Percentiles rank a stretch among this genome's conserved stretches.
Evolutionary conservation across 352 stramenopile genomes (phyloP).

Genomic region (Blastocystis sp.): DNA sequence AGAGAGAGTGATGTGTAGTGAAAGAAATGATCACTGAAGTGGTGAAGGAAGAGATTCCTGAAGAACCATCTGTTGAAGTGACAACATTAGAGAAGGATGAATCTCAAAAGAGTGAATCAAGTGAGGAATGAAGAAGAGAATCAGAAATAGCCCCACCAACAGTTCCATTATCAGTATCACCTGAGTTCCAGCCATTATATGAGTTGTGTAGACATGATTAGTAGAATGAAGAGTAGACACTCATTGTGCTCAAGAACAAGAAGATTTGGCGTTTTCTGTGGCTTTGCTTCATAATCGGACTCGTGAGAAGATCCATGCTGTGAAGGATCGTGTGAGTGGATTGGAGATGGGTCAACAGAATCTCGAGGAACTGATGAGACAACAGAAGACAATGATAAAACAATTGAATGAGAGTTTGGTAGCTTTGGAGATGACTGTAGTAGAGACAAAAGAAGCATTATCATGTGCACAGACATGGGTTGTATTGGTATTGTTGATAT

Average conservation of each 20-base stretch:
- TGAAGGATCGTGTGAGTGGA: neutral
- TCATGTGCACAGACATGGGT: neutral
- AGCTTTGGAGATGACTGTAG: neutral
- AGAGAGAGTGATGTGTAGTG: neutral
- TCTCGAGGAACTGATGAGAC: neutral
- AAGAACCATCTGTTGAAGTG: neutral
- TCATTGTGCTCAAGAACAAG: neutral
- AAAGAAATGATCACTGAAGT: constrained; percentile 9
- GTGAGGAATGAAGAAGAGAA: neutral
- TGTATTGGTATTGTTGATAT: neutral
- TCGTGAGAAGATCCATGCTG: neutral
- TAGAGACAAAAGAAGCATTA: neutral
- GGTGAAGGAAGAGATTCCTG: neutral
- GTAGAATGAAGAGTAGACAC: neutral
- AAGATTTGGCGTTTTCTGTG: neutral
- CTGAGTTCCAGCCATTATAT: constrained; percentile 41
- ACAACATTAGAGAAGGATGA: neutral
- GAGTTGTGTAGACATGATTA: neutral
- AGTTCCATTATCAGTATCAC: neutral
- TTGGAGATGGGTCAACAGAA: neutral
- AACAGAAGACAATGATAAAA: neutral
- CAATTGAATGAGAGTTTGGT: neutral
- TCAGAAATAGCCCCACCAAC: neutral
- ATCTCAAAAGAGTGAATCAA: neutral
- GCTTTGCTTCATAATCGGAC: constrained; percentile 37